Evolutionary conservation across 129 eudicot species (phyloP).

Genomic region (Escallonia rubra): DNA sequence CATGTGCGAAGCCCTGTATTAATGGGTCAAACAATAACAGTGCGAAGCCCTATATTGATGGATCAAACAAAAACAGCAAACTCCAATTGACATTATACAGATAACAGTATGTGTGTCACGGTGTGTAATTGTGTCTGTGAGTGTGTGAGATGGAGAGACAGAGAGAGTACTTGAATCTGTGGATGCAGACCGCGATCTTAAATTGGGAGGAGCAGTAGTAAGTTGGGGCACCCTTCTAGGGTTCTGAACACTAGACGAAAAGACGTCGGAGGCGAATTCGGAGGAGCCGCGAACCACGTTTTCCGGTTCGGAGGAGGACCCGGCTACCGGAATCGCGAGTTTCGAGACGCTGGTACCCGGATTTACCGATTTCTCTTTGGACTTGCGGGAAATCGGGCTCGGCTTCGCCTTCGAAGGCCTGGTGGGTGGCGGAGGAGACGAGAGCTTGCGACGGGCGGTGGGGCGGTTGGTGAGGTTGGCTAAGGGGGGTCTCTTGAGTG

Average conservation of each 20-base stretch:
- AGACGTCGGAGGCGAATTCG: constrained; percentile 29
- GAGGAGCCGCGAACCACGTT: constrained; percentile 3
- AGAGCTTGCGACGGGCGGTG: constrained; percentile 18
- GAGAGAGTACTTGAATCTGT: constrained; percentile 15
- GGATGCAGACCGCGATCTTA: constrained; percentile 5
- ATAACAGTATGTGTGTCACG: no score
- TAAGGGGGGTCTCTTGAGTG: constrained; percentile 28
- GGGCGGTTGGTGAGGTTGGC: constrained; percentile 34
- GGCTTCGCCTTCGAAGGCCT: no score
- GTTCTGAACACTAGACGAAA: constrained; percentile 20
- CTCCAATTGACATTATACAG: no score
- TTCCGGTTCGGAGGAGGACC: constrained; percentile 11
- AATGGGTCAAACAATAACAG: no score
- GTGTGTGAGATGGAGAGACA: background rate
- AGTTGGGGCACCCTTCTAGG: constrained; percentile 1
- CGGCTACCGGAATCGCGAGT: background rate
- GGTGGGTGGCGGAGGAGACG: background rate
- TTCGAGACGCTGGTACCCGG: no score
- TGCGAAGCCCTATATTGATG: no score
- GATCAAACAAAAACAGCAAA: no score
- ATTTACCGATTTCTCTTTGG: no score
- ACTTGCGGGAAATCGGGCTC: no score
- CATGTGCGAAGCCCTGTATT: no score
- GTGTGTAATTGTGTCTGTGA: no score
- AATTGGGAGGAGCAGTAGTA: background rate